Percentiles rank a stretch among this genome's conserved stretches.
phyloP scores from a whole-genome alignment of 2,329 filamentous ascomycete genomes.

The Penicillium sp. region DNA sequence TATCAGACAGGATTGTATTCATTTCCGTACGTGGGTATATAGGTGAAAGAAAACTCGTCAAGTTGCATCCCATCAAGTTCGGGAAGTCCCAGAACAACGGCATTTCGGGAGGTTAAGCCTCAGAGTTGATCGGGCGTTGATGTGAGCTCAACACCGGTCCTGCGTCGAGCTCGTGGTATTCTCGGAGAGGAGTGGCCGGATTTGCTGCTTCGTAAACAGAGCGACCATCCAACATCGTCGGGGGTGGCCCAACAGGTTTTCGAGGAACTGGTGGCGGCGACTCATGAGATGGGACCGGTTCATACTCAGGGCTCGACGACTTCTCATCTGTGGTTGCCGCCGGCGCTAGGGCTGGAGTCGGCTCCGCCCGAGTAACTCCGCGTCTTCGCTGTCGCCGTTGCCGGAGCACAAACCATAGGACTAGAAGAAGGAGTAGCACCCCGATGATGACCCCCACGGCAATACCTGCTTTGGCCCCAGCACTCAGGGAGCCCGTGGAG shows the following conservation, averaged over 20 bases:
- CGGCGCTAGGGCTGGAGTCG: neutral
- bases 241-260: conserved; percentile 15
- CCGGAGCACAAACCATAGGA: conserved; percentile 20
- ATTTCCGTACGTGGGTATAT: too few species aligned
- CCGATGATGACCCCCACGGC: conserved; percentile 43
- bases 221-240: conserved; percentile 14
- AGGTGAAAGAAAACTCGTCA: too few species aligned
- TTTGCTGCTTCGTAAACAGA: conserved; percentile 18
- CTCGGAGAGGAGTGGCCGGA: conserved; percentile 10
- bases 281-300: conserved; percentile 1
- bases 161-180: conserved; percentile 20
- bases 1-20: too few species aligned
- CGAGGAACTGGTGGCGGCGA: conserved; percentile 8
- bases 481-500: conserved; percentile 15
- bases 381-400: conserved; percentile 12
- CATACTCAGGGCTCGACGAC: conserved; percentile 1
- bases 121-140: conserved; percentile 19
- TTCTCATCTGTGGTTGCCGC: conserved; percentile 8
- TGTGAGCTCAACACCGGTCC: conserved; percentile 17
- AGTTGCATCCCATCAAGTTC: too few species aligned
- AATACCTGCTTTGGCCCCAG: conserved; percentile 32
- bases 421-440: conserved; percentile 19
- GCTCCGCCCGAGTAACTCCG: neutral
- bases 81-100: too few species aligned
- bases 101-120: too few species aligned